phyloP scores from a whole-genome alignment of 1,284 basidiomycete genomes.

The Ustilago tritici region DNA sequence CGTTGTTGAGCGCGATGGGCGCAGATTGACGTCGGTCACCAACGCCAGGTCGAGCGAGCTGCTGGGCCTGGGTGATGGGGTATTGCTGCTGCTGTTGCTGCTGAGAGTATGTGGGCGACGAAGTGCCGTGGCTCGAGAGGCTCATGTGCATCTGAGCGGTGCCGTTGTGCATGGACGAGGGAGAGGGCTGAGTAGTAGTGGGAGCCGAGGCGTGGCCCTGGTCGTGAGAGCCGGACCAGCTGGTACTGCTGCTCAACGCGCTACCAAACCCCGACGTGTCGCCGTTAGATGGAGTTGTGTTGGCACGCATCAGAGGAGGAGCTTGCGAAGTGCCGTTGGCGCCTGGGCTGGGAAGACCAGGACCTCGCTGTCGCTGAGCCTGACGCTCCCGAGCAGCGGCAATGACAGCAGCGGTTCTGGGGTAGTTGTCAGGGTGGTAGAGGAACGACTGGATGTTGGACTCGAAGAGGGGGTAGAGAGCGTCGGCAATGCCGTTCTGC shows the following conservation, averaged over 20 bases:
- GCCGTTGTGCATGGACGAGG: constrained; percentile 48
- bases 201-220: constrained; percentile 52
- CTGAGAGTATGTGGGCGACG: constrained; percentile 47
- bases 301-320: constrained; percentile 58
- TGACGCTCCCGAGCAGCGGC: constrained; percentile 68
- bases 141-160: constrained; percentile 52
- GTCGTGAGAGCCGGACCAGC: constrained; percentile 52
- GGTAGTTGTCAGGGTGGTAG: constrained; percentile 69
- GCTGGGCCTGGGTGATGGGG: constrained; percentile 45
- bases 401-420: constrained; percentile 67
- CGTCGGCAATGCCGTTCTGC: constrained; percentile 66
- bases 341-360: constrained; percentile 52
- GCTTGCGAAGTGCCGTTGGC: constrained; percentile 43
- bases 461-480: constrained; percentile 69
- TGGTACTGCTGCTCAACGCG: constrained; percentile 45
- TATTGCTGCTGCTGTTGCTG: constrained; percentile 43
- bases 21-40: constrained; percentile 51
- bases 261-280: constrained; percentile 49
- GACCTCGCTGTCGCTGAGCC: constrained; percentile 56
- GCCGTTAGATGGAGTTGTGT: constrained; percentile 54
- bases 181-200: constrained; percentile 51
- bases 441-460: constrained; percentile 69
- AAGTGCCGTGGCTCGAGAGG: constrained; percentile 47
- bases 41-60: constrained; percentile 35
- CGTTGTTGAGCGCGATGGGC: constrained; percentile 46